These are phyloP conservation scores for Scutellaria minor DNA, from an alignment of 257 asterid species.

Conservation along the genomic window DNA sequence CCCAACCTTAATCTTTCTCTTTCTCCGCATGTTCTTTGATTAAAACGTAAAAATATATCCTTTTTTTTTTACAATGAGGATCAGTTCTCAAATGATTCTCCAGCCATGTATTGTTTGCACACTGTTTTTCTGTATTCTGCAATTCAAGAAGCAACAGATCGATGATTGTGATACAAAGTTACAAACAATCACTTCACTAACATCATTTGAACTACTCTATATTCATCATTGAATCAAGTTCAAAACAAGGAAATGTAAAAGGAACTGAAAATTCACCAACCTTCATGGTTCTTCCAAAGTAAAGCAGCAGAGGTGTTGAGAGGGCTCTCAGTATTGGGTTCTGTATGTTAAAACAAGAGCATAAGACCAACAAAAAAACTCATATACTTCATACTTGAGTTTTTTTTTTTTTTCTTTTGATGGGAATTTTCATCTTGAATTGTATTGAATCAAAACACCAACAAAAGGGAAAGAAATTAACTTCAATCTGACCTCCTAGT, in stretches of 20 bases:
- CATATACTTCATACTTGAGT: background rate
- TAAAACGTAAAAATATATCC: background rate
- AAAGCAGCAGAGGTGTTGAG: conserved; percentile 75
- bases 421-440: background rate
- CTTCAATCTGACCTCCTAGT: conserved; percentile 59
- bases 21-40: conserved; percentile 20
- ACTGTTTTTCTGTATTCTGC: conserved; percentile 75
- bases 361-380: conserved; percentile 18
- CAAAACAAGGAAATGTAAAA: background rate
- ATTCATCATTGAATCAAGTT: background rate
- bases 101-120: conserved; percentile 57
- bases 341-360: conserved; percentile 39
- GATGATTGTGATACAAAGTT: background rate
- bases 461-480: background rate
- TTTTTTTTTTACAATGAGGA: conserved; percentile 18
- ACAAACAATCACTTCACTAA: background rate
- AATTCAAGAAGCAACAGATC: conserved; percentile 20
- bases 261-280: conserved; percentile 32
- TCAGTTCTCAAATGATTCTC: conserved; percentile 55
- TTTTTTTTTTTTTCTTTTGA: background rate
- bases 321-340: conserved; percentile 77
- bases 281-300: conserved; percentile 78
- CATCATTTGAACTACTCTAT: background rate
- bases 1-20: conserved; percentile 24
- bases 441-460: background rate